These are phyloP conservation scores for Phialophora chinensis DNA, from an alignment of 2,329 filamentous ascomycete species.

Conservation along the genomic window DNA sequence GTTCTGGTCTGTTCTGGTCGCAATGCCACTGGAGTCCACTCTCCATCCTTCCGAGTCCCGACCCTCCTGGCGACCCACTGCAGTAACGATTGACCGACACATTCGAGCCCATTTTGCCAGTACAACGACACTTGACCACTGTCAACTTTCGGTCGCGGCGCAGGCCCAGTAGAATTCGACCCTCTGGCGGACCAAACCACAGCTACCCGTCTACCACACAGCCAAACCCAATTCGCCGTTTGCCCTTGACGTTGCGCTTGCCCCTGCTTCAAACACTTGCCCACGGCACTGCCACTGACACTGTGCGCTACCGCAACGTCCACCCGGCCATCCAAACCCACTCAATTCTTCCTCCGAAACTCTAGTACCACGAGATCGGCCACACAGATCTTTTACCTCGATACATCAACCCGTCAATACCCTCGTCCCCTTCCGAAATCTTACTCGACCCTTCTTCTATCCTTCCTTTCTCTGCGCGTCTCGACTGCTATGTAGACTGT, in stretches of 20 bases:
- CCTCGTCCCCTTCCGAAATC: conserved; percentile 21
- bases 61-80: background rate
- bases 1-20: conserved; percentile 9
- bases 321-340: conserved; percentile 10
- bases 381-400: conserved; percentile 20
- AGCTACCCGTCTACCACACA: background rate
- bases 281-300: conserved; percentile 9
- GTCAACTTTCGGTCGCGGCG: conserved; percentile 8
- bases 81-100: conserved; percentile 8
- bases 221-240: conserved; percentile 1
- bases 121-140: conserved; percentile 3
- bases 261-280: conserved; percentile 4
- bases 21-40: background rate
- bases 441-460: conserved; percentile 17
- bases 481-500: background rate
- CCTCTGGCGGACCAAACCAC: background rate
- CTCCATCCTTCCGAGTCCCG: background rate
- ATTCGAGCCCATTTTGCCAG: conserved; percentile 1
- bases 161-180: conserved; percentile 1
- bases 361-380: conserved; percentile 25
- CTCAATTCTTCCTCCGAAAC: conserved; percentile 16
- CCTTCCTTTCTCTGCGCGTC: background rate
- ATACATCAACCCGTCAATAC: conserved; percentile 27
- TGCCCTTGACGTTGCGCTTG: background rate
- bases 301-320: conserved; percentile 16